Percentiles rank a stretch among this genome's conserved stretches.
phyloP scores from a whole-genome alignment of 495 filamentous ascomycete genomes.

The Chlorociboria aeruginascens region DNA sequence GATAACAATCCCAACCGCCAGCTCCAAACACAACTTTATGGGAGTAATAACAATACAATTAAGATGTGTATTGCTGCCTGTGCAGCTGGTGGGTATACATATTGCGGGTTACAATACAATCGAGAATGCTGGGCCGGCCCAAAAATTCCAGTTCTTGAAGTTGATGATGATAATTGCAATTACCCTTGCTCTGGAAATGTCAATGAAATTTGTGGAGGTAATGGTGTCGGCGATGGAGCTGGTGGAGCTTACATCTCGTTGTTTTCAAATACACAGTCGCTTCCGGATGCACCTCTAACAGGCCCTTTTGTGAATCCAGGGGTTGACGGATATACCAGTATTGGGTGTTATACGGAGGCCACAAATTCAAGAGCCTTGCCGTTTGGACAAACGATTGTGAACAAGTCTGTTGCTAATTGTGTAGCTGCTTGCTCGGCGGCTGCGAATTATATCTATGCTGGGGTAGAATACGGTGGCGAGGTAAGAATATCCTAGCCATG shows the following conservation, averaged over 20 bases:
- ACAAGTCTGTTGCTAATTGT: slow-evolving; percentile 12
- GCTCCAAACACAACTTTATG: slow-evolving; percentile 24
- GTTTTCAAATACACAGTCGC: slow-evolving; percentile 14
- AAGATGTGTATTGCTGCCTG: slow-evolving; percentile 28
- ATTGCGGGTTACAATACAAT: slow-evolving; percentile 39
- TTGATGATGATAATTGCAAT: slow-evolving; percentile 24
- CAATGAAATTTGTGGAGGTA: slow-evolving; percentile 27
- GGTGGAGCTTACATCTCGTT: slow-evolving; percentile 26
- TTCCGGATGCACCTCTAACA: slow-evolving; percentile 7
- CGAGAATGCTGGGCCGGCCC: slow-evolving; percentile 34
- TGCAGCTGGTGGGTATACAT: slow-evolving; percentile 24
- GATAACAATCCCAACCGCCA: slow-evolving; percentile 30
- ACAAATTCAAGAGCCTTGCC: slow-evolving; percentile 3
- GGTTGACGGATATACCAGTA: slow-evolving; percentile 16
- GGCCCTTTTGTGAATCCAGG: slow-evolving; percentile 18
- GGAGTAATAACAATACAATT: slow-evolving; percentile 23
- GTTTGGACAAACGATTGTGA: background rate
- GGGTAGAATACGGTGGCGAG: slow-evolving; percentile 13
- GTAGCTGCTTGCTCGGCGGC: slow-evolving; percentile 2
- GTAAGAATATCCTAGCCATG: too few relatives aligned
- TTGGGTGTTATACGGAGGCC: slow-evolving; percentile 34
- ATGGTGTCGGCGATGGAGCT: slow-evolving; percentile 20
- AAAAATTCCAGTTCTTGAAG: slow-evolving; percentile 11
- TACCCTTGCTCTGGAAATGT: slow-evolving; percentile 25
- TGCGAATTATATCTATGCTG: slow-evolving; percentile 6